Evolutionary conservation across 208 protist species (phyloP).

Genomic region (Crithidia fasciculata): DNA sequence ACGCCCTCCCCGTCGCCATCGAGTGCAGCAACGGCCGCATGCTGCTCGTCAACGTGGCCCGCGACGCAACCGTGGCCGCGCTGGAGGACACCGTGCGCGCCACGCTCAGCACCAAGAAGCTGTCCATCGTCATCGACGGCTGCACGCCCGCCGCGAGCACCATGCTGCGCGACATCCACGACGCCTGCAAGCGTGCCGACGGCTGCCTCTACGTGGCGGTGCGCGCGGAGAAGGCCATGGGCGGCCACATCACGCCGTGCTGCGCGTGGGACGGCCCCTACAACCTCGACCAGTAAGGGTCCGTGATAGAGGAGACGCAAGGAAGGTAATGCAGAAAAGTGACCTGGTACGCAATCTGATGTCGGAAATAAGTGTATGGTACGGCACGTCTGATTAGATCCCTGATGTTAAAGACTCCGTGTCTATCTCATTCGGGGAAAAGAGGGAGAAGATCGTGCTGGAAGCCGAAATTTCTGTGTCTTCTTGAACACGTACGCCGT

Average conservation of each 20-base stretch:
- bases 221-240: constrained; percentile 8
- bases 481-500: too few species aligned
- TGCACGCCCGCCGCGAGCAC: constrained; percentile 22
- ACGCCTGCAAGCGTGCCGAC: constrained; percentile 15
- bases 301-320: too few species aligned
- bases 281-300: too few species aligned
- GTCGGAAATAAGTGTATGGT: too few species aligned
- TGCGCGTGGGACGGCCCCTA: too few species aligned
- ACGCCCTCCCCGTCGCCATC: constrained; percentile 13
- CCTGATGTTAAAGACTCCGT: too few species aligned
- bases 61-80: constrained; percentile 24
- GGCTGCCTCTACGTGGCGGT: constrained; percentile 27
- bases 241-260: background rate
- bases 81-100: constrained; percentile 16
- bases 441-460: too few species aligned
- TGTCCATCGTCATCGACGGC: constrained; percentile 29
- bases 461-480: too few species aligned
- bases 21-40: constrained; percentile 15
- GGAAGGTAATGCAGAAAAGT: too few species aligned
- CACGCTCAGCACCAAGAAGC: constrained; percentile 9
- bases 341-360: too few species aligned
- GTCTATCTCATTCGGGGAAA: too few species aligned
- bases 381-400: too few species aligned
- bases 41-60: constrained; percentile 18
- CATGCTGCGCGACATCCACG: constrained; percentile 20